Evolutionary conservation across 1,284 basidiomycete species (phyloP), one percentile per base, ranked within the genome.

Genomic region (Ganoderma resinaceum): DNA sequence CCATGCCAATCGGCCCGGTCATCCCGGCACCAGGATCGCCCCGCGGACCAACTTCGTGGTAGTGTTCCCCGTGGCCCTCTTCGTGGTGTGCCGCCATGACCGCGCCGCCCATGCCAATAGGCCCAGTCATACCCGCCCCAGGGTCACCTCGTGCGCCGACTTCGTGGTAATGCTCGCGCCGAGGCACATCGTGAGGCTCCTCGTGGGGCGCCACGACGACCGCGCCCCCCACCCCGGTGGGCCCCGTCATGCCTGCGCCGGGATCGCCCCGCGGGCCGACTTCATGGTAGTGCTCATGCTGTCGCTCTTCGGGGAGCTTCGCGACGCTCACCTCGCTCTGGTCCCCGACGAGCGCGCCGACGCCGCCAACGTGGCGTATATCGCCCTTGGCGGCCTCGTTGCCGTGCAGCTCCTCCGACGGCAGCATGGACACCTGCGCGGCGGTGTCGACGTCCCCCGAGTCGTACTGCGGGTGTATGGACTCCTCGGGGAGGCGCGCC

Each of bases 401-500:
- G 58, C 73, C 75, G 5, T 12, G 38, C 0, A 26, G 4, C 68
- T 75, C 73, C 42, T 74, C 67, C 8, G 71, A 67, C 0, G 73
- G 74, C 66, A 65, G 66, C 29, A 74, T 68, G 18, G 57, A 43
- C 16, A 67, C 59, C 33, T 70, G 71, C 3, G 62, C 69, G 16
- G 38, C 43, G 52, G 55, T 65, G 62, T 62, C 68, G 4, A 70
- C 38, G 33, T 64, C 6, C 16, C 69, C 71, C 6, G 71, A 69
- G 61, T 72, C 67, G 57, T 67, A 72, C 67, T 68, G 65, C 11
- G 71, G 68, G 53, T 67, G 67, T 77, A 37, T 82, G 79, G 61
- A 73, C 76, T 81, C 80, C 20, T 78, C 78, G 12, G 81, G 80
- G 1, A 80, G 74, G 31, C 73, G 74, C 9, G 79, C 78, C 20